A percentile compares a stretch with the other conserved stretches of the same genome.
Evolutionary conservation across 805 yeast species (phyloP).

Genomic region (Candida mattraensis): DNA sequence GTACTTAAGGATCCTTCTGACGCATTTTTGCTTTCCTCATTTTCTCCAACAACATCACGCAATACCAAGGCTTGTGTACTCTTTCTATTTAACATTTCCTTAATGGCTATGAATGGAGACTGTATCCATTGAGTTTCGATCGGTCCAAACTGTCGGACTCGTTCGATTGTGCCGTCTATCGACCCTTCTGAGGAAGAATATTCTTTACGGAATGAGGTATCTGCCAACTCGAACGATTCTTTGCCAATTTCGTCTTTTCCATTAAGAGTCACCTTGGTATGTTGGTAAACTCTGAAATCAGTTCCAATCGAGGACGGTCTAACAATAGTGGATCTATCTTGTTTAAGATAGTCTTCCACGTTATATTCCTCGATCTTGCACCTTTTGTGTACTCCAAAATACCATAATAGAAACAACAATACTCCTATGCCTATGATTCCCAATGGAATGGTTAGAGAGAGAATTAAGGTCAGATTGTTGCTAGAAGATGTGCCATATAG

Average conservation of each 20-base stretch:
- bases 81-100: constrained; percentile 19
- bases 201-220: not conserved
- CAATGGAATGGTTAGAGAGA: constrained; percentile 17
- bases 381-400: no score
- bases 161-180: constrained; percentile 1
- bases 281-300: no score
- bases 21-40: not conserved
- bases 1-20: constrained; percentile 14
- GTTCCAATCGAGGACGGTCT: no score
- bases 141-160: constrained; percentile 18
- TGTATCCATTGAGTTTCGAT: constrained; percentile 19
- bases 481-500: no score
- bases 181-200: constrained; percentile 1
- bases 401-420: constrained; percentile 9
- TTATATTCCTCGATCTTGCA: no score
- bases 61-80: constrained; percentile 16
- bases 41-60: constrained; percentile 1
- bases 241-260: no score
- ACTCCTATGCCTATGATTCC: constrained; percentile 8
- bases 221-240: no score
- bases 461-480: constrained; percentile 12
- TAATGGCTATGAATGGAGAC: constrained; percentile 21
- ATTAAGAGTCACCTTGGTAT: no score
- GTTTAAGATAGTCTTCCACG: no score
- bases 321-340: not conserved